Percentiles rank a stretch among this genome's conserved stretches.
Evolutionary conservation across 345 rosid species (phyloP).

Genomic region (Streptanthus diversifolius): DNA sequence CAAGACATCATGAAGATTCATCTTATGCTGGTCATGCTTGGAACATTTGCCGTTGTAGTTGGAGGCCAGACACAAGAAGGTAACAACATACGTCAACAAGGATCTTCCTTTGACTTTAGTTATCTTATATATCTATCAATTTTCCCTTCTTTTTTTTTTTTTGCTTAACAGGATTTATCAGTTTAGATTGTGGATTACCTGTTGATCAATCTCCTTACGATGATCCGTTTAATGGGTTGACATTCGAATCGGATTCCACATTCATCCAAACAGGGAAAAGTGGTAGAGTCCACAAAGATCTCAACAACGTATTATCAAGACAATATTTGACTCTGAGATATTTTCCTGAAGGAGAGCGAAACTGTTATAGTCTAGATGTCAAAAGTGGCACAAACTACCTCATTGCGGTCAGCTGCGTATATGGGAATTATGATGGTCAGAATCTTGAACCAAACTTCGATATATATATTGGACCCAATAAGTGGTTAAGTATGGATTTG

Average conservation of each 20-base stretch:
- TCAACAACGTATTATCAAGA: background rate
- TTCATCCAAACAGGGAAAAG: constrained; percentile 24
- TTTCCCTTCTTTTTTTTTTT: background rate
- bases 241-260: constrained; percentile 26
- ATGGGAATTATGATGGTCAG: constrained; percentile 36
- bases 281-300: background rate
- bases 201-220: constrained; percentile 1
- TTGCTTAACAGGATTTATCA: constrained; percentile 35
- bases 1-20: background rate
- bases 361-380: constrained; percentile 32
- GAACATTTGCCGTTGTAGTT: background rate
- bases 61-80: constrained; percentile 20
- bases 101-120: background rate
- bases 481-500: constrained; percentile 21
- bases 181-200: constrained; percentile 42
- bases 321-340: constrained; percentile 14
- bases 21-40: constrained; percentile 6
- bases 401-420: constrained; percentile 26
- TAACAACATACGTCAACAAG: background rate
- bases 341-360: constrained; percentile 39
- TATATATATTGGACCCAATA: constrained; percentile 27
- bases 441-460: constrained; percentile 26
- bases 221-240: constrained; percentile 12
- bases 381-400: constrained; percentile 26
- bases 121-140: background rate